A percentile compares a stretch with the other conserved stretches of the same genome.
phyloP scores from a whole-genome alignment of 148 eudicot species.

The Rhododendron simsii region DNA sequence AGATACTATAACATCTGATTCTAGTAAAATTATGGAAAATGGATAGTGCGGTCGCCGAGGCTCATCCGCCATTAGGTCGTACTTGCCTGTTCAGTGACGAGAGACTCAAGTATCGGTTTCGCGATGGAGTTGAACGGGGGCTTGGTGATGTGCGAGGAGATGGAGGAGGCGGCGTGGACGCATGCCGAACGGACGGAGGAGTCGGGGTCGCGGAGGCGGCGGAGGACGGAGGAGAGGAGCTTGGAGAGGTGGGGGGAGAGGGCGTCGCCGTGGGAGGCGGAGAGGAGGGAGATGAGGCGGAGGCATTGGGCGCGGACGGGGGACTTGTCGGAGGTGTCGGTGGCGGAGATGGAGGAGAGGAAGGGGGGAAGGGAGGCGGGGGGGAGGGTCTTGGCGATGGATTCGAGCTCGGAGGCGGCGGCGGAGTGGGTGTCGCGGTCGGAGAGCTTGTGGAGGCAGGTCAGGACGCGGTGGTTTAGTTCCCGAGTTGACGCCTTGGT shows the following conservation, averaged over 20 bases:
- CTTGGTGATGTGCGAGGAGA: conserved; percentile 34
- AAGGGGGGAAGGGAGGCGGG: conserved; percentile 51
- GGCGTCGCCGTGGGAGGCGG: conserved; percentile 43
- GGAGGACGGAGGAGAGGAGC: conserved; percentile 57
- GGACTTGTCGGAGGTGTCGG: conserved; percentile 68
- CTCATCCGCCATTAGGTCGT: background rate
- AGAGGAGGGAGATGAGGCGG: conserved; percentile 47
- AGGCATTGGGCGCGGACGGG: conserved; percentile 62
- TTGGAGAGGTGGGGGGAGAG: conserved; percentile 65
- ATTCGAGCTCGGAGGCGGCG: conserved; percentile 69
- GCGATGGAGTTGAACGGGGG: conserved; percentile 45
- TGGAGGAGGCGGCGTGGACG: conserved; percentile 35
- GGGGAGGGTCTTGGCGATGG: conserved; percentile 54
- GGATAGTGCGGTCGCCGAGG: background rate
- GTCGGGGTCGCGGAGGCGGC: conserved; percentile 71
- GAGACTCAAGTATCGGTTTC: conserved; percentile 58
- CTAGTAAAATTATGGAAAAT: too few relatives aligned
- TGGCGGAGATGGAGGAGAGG: conserved; percentile 72
- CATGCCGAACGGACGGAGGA: conserved; percentile 63
- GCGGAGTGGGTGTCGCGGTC: conserved; percentile 80
- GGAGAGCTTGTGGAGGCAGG: conserved; percentile 78
- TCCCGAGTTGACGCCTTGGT: conserved; percentile 40
- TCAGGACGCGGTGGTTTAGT: conserved; percentile 69
- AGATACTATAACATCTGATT: too few relatives aligned
- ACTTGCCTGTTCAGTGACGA: conserved; percentile 56